A percentile compares a stretch with the other conserved stretches of the same genome.
Evolutionary conservation across 1,139 yeast species (phyloP).

Genomic region (Hyphopichia khmerensis): DNA sequence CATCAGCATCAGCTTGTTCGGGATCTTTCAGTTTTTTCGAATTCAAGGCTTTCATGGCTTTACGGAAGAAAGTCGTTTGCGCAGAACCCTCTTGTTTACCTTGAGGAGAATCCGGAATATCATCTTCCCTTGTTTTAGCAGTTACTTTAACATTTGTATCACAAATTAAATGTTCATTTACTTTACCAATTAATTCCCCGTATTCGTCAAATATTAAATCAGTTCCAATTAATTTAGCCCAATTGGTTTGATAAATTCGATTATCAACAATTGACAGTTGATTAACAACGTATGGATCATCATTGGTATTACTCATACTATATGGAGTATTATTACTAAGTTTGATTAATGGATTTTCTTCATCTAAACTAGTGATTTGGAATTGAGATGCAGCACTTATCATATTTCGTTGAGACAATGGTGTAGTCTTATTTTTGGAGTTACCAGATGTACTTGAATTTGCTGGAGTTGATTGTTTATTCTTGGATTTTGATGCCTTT

Average conservation of each 20-base stretch:
- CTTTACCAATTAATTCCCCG: constrained; percentile 50
- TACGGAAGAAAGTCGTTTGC: neutral
- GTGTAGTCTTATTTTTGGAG: neutral
- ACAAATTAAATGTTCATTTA: constrained; percentile 39
- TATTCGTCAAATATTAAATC: constrained; percentile 66
- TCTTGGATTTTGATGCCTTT: too few relatives aligned
- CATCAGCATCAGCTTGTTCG: neutral
- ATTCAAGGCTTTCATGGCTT: neutral
- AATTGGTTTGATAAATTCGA: constrained; percentile 66
- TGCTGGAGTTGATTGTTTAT: too few relatives aligned
- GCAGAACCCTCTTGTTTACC: neutral
- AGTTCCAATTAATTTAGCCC: constrained; percentile 82
- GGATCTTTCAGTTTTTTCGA: neutral
- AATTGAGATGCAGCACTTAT: constrained; percentile 44
- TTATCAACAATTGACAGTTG: constrained; percentile 36
- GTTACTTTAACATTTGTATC: constrained; percentile 26
- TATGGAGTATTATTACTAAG: constrained; percentile 30
- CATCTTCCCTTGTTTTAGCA: constrained; percentile 12
- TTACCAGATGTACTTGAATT: neutral
- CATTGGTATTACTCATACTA: constrained; percentile 5
- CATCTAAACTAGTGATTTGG: constrained; percentile 38
- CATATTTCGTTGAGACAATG: constrained; percentile 10
- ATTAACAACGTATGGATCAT: constrained; percentile 20
- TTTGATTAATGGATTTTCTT: constrained; percentile 36
- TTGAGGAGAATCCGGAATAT: neutral